Conservation (phyloP, 306 rosid genomes). For the Rosa multiflora region DNA sequence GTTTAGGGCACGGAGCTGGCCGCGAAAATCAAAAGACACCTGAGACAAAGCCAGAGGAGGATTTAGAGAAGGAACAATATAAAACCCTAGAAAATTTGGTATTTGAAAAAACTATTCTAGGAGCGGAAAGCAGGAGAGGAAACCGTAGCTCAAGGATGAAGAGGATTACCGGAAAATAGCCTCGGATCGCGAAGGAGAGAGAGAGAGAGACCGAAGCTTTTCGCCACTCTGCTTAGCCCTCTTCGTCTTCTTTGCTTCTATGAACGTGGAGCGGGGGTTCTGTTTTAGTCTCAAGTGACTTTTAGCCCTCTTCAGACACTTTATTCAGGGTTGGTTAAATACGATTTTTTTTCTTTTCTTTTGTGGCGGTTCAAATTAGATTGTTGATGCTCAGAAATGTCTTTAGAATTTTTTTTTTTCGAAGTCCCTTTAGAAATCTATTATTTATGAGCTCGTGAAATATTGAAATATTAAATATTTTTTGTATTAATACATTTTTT, state of each 20-base stretch:
- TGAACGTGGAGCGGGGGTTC: slow-evolving; percentile 1
- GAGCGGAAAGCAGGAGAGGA: not conserved
- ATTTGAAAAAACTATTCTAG: not conserved
- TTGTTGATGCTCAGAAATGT: no score
- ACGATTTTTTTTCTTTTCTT: no score
- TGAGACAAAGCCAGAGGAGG: slow-evolving; percentile 11
- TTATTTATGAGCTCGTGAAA: no score
- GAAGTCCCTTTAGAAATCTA: no score
- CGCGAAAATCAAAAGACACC: not conserved
- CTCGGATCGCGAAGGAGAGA: not conserved
- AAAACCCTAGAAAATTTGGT: not conserved
- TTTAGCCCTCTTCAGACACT: not conserved
- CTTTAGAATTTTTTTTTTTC: no score
- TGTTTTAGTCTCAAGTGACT: not conserved
- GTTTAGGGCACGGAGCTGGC: not conserved
- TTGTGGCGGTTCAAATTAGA: no score
- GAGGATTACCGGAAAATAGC: not conserved
- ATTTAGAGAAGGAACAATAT: not conserved
- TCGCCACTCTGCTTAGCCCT: not conserved
- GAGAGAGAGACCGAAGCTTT: not conserved
- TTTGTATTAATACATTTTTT: no score
- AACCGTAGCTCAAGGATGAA: slow-evolving; percentile 14
- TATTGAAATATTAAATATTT: no score
- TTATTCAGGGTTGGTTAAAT: not conserved
- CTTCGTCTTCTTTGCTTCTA: not conserved